These are phyloP conservation scores for Boletus barrowsii DNA, from an alignment of 768 basidiomycete genomes.

Conservation along the genomic window DNA sequence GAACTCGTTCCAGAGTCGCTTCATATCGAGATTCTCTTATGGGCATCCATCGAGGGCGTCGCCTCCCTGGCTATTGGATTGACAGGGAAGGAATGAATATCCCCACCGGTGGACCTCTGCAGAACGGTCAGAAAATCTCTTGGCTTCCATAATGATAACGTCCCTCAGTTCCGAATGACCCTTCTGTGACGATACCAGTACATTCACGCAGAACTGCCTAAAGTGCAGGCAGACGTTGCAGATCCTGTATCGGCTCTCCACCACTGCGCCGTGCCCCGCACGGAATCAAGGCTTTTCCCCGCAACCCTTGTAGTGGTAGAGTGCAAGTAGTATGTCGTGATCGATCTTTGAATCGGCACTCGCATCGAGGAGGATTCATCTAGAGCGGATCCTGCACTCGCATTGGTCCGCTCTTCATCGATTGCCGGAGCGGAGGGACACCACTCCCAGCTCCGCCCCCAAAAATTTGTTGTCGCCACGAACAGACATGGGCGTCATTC, in stretches of 20 bases:
- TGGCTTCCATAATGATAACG: no score
- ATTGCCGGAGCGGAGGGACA: conserved; percentile 33
- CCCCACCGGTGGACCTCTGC: conserved; percentile 16
- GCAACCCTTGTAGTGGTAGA: conserved; percentile 62
- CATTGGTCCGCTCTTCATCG: conserved; percentile 55
- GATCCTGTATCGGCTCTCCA: conserved; percentile 63
- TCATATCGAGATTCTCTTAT: conserved; percentile 25
- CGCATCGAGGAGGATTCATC: conserved; percentile 67
- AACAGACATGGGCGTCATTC: conserved; percentile 8
- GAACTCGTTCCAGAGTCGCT: conserved; percentile 22
- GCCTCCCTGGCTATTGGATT: conserved; percentile 24
- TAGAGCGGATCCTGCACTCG: conserved; percentile 63
- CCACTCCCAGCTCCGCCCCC: conserved; percentile 10
- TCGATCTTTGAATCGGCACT: conserved; percentile 49
- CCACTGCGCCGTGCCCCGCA: conserved; percentile 38
- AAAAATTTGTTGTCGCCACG: conserved; percentile 15
- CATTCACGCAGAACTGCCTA: conserved; percentile 40
- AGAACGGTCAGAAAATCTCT: conserved; percentile 32
- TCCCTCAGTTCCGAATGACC: conserved; percentile 22
- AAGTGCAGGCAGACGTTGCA: conserved; percentile 47
- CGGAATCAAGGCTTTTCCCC: conserved; percentile 55
- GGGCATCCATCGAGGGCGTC: conserved; percentile 21
- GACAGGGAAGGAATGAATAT: conserved; percentile 8
- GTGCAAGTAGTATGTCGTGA: conserved; percentile 62
- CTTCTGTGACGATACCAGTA: conserved; percentile 40